Base-by-base conservation (phyloP, 2,329 filamentous ascomycete genomes). In the Geosmithia putterillii region DNA sequence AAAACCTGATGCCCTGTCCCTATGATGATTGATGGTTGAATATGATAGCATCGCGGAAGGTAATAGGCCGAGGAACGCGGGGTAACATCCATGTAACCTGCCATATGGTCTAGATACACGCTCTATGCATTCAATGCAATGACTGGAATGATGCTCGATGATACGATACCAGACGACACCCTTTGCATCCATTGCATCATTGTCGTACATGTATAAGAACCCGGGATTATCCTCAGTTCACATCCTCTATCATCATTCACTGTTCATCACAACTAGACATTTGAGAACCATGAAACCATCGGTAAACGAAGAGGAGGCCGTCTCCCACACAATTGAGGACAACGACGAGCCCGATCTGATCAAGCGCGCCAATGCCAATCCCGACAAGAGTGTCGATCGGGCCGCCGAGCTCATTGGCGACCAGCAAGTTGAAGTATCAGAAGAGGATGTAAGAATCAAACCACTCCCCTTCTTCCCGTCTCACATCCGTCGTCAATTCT, bases 371-470 rank as follows among this genome's bases (percentile, higher is more conserved):
- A 36, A 42, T 18, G 17, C 9, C 28, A 36, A 42, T 18, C 14
- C 9, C 17, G 36, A 14, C 36, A 42, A 42, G 17, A 18, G 41
- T 14, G 41, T 17, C 4, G 41, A 42, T 20, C 15, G 41, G 14
- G 41, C 41, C 15, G 41, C 41, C 10, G 19, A 42, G 14, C 32
- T 42, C 25, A 42, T 42, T 4, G 41, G 41, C 12, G 22, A 17
- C 34, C 44, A 46, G 21, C 41, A 35, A 28, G 25, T 46, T 19
- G 45, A 37, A 17, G 18, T 46, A 21, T 42, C 42, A 7, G 45
- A 46, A 23, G 42, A 47, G 41, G 45, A 43, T 28, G 43, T 47
- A n/a, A 43, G 46, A n/a, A 32, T 17, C 8, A 20, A 22, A 1
- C n/a, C 7, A n/a, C 32, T 32, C 15, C 19, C 4, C 15, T 22